Evolutionary conservation across 768 basidiomycete genomes (phyloP), one percentile per base, ranked within the genome.

Genomic region (Tremella yokohamensis): DNA sequence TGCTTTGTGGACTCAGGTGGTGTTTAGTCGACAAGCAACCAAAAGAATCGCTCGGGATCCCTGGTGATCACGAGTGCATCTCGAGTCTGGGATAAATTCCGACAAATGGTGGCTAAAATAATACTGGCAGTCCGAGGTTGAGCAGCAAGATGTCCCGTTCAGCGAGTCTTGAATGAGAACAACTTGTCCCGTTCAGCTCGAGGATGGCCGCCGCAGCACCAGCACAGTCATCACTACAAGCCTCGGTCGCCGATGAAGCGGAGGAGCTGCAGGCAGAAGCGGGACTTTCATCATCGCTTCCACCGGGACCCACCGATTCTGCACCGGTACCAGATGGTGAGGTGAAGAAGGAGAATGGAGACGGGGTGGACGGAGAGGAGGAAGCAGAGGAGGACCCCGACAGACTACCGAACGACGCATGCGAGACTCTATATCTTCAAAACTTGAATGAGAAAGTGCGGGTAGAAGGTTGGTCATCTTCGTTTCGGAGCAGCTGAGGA

Each of bases 401-500:
- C 42, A 68, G 57, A 39, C 40, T 73, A 54, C 70, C 69, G 34
- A 70, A 70, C 13, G 53, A 69, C 16, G 79, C 80, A 52, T 85
- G 87, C 52, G 92, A 96, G 77, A 96, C 92, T 3, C 81, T 96
- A 22, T 97, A 97, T 74, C 87, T 97, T 70, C 90, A 94, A 79
- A 97, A 97, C 78, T 78, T 97, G 66, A 96, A 97, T 73, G 92
- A 97, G 80, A 90, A 88, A 80, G 77, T 79, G 25, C 62, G 71
- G 49, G 52, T 78, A 42, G 63, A 66, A 45, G 71, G 78, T 78
- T 9, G 60, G 77, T 68, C n/a, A n/a, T 45, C n/a, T 19, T 15
- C 42, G 15, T 45, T 45, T 4, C 42, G 6, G n/a, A 45, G 22
- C 42, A 18, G n/a, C 22, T 45, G 15, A 16, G n/a, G 15, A n/a